phyloP scores from a whole-genome alignment of 805 yeast species.

The Cyberlindnera meyerae region DNA sequence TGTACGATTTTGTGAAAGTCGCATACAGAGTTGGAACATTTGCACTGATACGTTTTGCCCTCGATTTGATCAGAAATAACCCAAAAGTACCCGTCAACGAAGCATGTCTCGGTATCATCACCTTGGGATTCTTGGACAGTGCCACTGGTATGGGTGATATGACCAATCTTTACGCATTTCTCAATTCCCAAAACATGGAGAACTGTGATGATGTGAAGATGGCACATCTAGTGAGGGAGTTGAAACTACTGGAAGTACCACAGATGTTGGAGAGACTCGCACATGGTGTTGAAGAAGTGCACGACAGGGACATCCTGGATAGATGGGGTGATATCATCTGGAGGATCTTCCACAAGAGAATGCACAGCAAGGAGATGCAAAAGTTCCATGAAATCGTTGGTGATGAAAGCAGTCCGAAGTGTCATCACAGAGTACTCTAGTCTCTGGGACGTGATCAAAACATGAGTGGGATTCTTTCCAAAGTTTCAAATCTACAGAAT shows the following conservation, averaged over 20 bases:
- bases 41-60: conserved; percentile 17
- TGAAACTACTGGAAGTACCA: conserved; percentile 1
- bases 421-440: conserved; percentile 6
- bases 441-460: conserved; percentile 3
- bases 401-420: conserved; percentile 5
- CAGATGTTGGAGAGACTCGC: conserved; percentile 2
- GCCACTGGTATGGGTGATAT: conserved; percentile 10
- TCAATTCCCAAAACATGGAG: conserved; percentile 1
- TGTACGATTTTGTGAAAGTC: conserved; percentile 16
- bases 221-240: conserved; percentile 6
- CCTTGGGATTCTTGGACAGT: conserved; percentile 7
- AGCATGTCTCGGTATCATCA: conserved; percentile 11
- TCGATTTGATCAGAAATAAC: conserved; percentile 20
- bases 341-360: conserved; percentile 3
- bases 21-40: conserved; percentile 18
- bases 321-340: conserved; percentile 7
- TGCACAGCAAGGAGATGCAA: conserved; percentile 10
- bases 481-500: neutral
- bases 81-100: conserved; percentile 18
- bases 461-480: no score
- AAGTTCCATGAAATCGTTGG: conserved; percentile 3
- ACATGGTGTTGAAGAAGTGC: neutral
- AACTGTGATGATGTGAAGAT: conserved; percentile 7
- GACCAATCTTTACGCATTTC: conserved; percentile 3
- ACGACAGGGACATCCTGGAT: no score